Conservation (phyloP, 495 filamentous ascomycete genomes). For the Ramalina peruviana region DNA sequence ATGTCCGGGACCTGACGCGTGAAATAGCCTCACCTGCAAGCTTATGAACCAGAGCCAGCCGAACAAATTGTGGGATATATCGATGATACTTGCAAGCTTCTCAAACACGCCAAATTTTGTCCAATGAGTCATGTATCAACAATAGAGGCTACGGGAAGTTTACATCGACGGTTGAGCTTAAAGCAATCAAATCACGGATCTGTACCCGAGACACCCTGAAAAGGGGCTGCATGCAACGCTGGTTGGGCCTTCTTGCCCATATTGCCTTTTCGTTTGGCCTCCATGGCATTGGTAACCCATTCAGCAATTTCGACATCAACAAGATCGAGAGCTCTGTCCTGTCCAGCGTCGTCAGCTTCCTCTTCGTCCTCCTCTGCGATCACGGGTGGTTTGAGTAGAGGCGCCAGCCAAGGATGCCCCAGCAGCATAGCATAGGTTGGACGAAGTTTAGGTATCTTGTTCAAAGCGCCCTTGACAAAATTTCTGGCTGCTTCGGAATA, state of each 20-base stretch:
- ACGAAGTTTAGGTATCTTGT: conserved; percentile 81
- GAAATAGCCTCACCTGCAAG: too few species aligned
- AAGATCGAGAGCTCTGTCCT: conserved; percentile 28
- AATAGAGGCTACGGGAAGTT: background rate
- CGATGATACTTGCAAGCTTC: too few species aligned
- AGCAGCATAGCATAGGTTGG: conserved; percentile 84
- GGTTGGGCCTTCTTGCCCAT: conserved; percentile 40
- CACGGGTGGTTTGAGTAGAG: conserved; percentile 67
- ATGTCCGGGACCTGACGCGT: too few species aligned
- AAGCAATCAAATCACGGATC: background rate
- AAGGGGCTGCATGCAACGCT: conserved; percentile 63
- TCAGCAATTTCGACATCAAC: conserved; percentile 67
- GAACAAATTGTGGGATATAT: too few species aligned
- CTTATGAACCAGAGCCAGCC: too few species aligned
- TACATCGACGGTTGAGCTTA: background rate
- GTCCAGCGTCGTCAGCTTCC: conserved; percentile 23
- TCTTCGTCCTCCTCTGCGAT: conserved; percentile 64
- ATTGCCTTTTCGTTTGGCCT: conserved; percentile 40
- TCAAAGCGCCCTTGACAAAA: conserved; percentile 80
- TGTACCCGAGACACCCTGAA: conserved; percentile 39
- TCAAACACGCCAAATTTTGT: background rate
- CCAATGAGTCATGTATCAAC: background rate
- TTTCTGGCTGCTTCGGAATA: conserved; percentile 71
- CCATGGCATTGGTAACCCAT: conserved; percentile 68
- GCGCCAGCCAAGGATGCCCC: conserved; percentile 73